A percentile compares a stretch with the other conserved stretches of the same genome.
Evolutionary conservation across 2,329 filamentous ascomycete species (phyloP).

Genomic region (Magnaporthiopsis poae): DNA sequence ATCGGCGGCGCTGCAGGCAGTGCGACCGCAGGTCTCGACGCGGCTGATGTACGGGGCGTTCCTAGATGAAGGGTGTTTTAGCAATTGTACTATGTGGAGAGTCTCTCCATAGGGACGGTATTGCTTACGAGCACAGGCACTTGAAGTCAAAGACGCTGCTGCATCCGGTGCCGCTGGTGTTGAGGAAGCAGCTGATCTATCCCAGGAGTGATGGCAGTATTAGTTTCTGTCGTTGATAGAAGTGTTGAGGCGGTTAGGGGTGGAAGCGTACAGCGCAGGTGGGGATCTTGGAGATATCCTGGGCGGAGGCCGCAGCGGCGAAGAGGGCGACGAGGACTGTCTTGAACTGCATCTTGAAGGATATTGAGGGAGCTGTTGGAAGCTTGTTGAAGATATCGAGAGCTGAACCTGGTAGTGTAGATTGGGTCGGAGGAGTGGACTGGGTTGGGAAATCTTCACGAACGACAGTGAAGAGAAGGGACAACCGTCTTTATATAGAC

Average conservation of each 20-base stretch:
- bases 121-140: constrained; percentile 5
- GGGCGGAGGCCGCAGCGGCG: constrained; percentile 4
- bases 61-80: neutral
- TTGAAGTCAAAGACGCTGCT: constrained; percentile 6
- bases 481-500: neutral
- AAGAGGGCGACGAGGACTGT: constrained; percentile 4
- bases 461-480: neutral
- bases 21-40: neutral
- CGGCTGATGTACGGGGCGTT: neutral
- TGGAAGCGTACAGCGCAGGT: constrained; percentile 2
- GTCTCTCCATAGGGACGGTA: too few relatives aligned
- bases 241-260: too few relatives aligned
- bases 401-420: neutral
- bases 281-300: constrained; percentile 8
- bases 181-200: constrained; percentile 7
- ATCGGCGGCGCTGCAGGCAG: constrained; percentile 4
- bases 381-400: neutral
- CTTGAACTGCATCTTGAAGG: constrained; percentile 8
- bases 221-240: neutral
- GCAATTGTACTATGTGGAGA: neutral
- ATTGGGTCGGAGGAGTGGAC: neutral
- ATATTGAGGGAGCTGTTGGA: neutral
- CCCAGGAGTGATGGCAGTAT: neutral
- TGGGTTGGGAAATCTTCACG: neutral
- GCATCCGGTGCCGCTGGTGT: constrained; percentile 1